A percentile compares a stretch with the other conserved stretches of the same genome.
Evolutionary conservation across 2,329 filamentous ascomycete genomes (phyloP).

Genomic region (Acarospora socialis): DNA sequence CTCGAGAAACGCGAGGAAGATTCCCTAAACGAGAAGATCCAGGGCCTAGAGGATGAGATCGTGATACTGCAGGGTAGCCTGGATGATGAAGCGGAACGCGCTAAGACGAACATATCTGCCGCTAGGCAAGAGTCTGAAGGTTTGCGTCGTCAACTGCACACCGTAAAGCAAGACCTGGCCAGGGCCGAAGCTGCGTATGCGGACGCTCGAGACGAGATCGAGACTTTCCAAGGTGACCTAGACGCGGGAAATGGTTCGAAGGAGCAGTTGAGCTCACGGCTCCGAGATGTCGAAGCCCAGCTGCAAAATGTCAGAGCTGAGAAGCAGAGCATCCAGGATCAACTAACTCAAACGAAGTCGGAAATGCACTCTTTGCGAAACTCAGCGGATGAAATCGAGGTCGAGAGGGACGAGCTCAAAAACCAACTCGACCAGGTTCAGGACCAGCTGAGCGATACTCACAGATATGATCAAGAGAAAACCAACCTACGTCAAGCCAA

Average conservation of each 20-base stretch:
- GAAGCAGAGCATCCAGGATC: conserved; percentile 48
- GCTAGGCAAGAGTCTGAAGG: conserved; percentile 31
- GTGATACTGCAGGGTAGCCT: conserved; percentile 53
- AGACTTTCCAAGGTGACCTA: conserved; percentile 12
- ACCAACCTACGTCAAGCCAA: conserved; percentile 54
- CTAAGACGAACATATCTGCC: conserved; percentile 33
- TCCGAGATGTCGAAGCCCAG: conserved; percentile 45
- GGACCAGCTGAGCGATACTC: conserved; percentile 42
- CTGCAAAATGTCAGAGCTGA: conserved; percentile 44
- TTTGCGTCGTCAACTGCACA: conserved; percentile 31
- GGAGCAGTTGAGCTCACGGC: conserved; percentile 40
- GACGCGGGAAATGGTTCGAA: conserved; percentile 25
- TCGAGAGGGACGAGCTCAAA: conserved; percentile 54
- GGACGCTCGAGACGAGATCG: conserved; percentile 15
- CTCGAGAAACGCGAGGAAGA: conserved; percentile 50
- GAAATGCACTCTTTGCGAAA: conserved; percentile 46
- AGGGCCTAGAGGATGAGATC: conserved; percentile 61
- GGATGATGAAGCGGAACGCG: conserved; percentile 50
- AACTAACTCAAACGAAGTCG: conserved; percentile 43
- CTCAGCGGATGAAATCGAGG: conserved; percentile 43
- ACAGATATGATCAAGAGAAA: conserved; percentile 53
- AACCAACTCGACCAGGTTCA: conserved; percentile 42
- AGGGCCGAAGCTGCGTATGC: conserved; percentile 16
- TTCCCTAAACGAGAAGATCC: conserved; percentile 48
- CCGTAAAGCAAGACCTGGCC: conserved; percentile 19